A percentile compares a stretch with the other conserved stretches of the same genome.
phyloP scores from a whole-genome alignment of 2,329 filamentous ascomycete genomes.

The Colletotrichum tofieldiae region DNA sequence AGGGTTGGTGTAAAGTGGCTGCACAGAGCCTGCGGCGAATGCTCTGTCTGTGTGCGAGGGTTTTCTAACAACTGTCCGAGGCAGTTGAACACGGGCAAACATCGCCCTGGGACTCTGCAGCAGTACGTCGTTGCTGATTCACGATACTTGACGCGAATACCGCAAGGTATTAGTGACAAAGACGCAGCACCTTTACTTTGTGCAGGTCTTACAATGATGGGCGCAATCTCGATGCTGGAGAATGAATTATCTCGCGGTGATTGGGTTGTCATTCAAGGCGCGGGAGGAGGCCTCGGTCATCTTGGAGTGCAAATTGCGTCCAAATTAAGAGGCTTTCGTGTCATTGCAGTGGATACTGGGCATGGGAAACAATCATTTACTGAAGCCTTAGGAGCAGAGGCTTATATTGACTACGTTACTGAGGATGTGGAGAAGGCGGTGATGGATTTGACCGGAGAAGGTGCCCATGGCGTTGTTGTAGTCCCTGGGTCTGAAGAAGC shows the following conservation, averaged over 20 bases:
- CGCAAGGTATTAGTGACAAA: constrained; percentile 44
- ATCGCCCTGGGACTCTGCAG: constrained; percentile 53
- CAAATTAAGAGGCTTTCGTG: constrained; percentile 42
- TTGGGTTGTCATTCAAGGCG: constrained; percentile 52
- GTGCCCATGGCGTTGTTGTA: constrained; percentile 48
- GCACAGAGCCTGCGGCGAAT: constrained; percentile 58
- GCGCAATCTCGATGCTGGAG: constrained; percentile 45
- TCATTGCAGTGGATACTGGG: constrained; percentile 51
- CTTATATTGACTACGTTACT: constrained; percentile 48
- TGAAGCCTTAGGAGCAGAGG: constrained; percentile 47
- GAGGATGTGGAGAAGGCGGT: constrained; percentile 47
- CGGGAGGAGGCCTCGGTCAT: constrained; percentile 53
- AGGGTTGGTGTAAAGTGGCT: constrained; percentile 63
- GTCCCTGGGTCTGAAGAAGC: constrained; percentile 49
- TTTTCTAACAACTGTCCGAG: constrained; percentile 57
- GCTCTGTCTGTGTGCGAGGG: constrained; percentile 53
- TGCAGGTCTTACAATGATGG: constrained; percentile 53
- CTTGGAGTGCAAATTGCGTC: constrained; percentile 52
- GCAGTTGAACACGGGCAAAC: constrained; percentile 59
- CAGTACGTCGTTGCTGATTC: constrained; percentile 51
- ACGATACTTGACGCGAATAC: constrained; percentile 49
- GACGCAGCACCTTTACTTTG: constrained; percentile 51
- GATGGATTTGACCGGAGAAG: constrained; percentile 48
- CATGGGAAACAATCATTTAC: constrained; percentile 45
- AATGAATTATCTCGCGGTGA: constrained; percentile 39